These are phyloP conservation scores for thale cress (Arabidopsis thaliana) DNA, from an alignment of 345 rosid species.

Conservation along the genomic window TAIR10.1 NC_003076.8:24037001-24037500, in stretches of 20 bases:
- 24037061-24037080: slow-evolving; percentile 24
- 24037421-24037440: neutral
- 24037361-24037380: neutral
- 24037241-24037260: slow-evolving; percentile 24
- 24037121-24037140: neutral
- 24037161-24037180: neutral
- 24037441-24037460: slow-evolving; percentile 37
- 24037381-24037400: neutral
- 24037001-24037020: slow-evolving; percentile 16
- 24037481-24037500: slow-evolving; percentile 41
- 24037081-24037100: slow-evolving; percentile 3
- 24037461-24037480: slow-evolving; percentile 51
- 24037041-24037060: slow-evolving; percentile 31
- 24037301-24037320: neutral
- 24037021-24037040: slow-evolving; percentile 44
- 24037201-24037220: slow-evolving; percentile 2
- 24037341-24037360: slow-evolving; percentile 24
- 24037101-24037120: neutral
- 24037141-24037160: neutral
- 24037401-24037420: neutral
- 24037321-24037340: slow-evolving; percentile 14
- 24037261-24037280: slow-evolving; percentile 40
- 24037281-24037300: slow-evolving; percentile 1
- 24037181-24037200: neutral
- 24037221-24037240: neutral